Base-by-base conservation (phyloP, 2,329 filamentous ascomycete genomes). In the Akanthomyces lecanii region DNA sequence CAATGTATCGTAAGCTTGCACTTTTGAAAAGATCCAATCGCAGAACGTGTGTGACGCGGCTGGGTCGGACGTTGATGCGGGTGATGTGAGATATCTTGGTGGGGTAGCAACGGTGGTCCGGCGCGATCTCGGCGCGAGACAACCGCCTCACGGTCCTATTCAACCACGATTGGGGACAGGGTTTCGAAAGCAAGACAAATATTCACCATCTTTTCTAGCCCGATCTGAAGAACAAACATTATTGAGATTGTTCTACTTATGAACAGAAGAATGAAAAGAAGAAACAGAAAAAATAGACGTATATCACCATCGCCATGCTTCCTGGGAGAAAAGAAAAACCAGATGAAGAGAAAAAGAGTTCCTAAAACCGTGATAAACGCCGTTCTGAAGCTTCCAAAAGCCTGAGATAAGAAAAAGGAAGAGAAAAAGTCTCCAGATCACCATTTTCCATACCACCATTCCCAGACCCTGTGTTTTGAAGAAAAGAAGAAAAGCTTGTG, bases 351-450 rank as follows among this genome's bases (percentile, higher is more conserved):
- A 47, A 65, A 64, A 69, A 52, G 67, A 64, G 70, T 73, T 69
- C 67, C 36, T 65, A 66, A 67, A 73, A 68, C 70, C 72, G 67
- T 68, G 73, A 74, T 72, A 42, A 63, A 64, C 62, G 62, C 62
- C 62, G n/a, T 69, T 68, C 50, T 45, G 57, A 52, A 61, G 58
- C 58, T 61, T 30, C 36, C 36, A 36, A 53, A 62, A 48, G 44
- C 40, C 48, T 38, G 30, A 55, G 47, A 51, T 56, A 30, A 57
- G n/a, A 53, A 56, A 57, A 30, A 47, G 18, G 57, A 61, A 18
- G 42, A 38, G 30, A 57, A 21, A 18, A 47, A 57, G 38, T 61
- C 58, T 61, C 25, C 36, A 61, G 28, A 25, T 53, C 56, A 51
- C 56, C 47, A 42, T 59, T 59, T 59, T 51, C 38, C 58, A 52